Evolutionary conservation across 2,329 filamentous ascomycete genomes (phyloP), one percentile per base, ranked within the genome.

Genomic region (Penicillium sp.): DNA sequence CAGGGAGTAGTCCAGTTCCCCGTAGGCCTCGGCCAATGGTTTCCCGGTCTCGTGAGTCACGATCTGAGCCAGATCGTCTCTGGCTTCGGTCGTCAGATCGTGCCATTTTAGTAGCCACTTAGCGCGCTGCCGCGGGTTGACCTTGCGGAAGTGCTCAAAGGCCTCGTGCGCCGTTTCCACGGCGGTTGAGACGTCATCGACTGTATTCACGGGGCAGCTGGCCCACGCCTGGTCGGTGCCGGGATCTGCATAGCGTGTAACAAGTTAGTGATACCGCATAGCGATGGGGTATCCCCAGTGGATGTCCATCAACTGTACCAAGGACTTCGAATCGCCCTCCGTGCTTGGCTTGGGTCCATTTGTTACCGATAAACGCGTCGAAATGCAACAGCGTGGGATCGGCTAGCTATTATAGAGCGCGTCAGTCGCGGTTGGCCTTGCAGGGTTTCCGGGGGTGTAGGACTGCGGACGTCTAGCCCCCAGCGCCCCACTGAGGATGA

Each of bases 21-120:
- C 76, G 4, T 68, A 60, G 0, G 78, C 71, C 51, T 81, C 78
- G 9, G 67, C 57, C 0, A 79, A 61, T 2, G 78, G 76, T 50
- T 81, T 81, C 2, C 79, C 78, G 0, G 77, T 80, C 58, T 81
- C 76, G 44, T 81, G 77, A 0, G 79, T 80, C 3, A 84, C 67
- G 40, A 84, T 78, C 15, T 75, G 74, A 2, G 80, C 79, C 21
- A 85, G 63, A 50, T 85, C 81, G 34, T 81, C 77, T 44, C 69
- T 72, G 50, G 82, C 77, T 36, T 77, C 78, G 6, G 76, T 73
- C 49, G 84, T 83, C 39, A 86, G 69, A 3, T 72, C 61, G 60
- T 85, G 78, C 80, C 81, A 86, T 60, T 79, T 79, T 39, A 81
- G 62, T 7, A 86, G 67, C 62, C 78, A 75, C 51, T 83, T 75